Base-by-base conservation (phyloP, 2,329 filamentous ascomycete genomes). In the Neofusicoccum cordaticola region DNA sequence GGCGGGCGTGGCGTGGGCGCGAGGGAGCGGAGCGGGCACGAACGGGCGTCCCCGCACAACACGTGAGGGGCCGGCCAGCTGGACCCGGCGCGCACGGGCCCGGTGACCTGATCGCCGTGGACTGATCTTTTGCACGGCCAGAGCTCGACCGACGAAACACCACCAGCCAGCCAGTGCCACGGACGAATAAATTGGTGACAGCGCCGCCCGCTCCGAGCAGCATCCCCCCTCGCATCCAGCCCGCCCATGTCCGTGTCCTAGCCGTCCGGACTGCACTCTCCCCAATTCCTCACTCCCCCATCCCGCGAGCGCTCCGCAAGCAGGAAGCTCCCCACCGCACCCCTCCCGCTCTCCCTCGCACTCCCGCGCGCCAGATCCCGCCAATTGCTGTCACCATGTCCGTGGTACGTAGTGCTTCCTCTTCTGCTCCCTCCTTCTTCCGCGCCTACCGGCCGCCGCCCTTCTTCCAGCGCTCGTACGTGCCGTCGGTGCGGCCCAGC, bases 151-250 rank as follows among this genome's bases (percentile, higher is more conserved):
- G 39, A 35, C 39, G 48, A 44, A 37, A 44, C 17, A 37, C 48
- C 48, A 47, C 22, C 61, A 56, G 37, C 48, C 31, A 11, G 19
- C 19, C 56, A 13, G 50, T 47, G 42, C 61, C 61, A 63, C 61
- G 61, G 61, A 63, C 61, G 45, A 58, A 63, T 63, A 63, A 53
- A 63, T 63, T 53, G 61, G 39, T 63, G 50, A 53, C 61, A 56
- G 61, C 61, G 37, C 60, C 27, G 7, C 60, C 19, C 35, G n/a
- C 47, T 17, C 34, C 37, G 6, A 6, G 39, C 60, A 27, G n/a
- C 31, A n/a, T 37, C 5, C 17, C 57, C 42, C 44, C 22, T 17
- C 4, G 52, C 61, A 4, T 41, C 12, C 22, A 22, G 22, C 22
- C 52, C 52, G 8, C 56, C 41, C 41, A 47, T 45, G 56, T 13